These are phyloP conservation scores for Achaetomiella virescens DNA, from an alignment of 495 filamentous ascomycete species.

Conservation along the genomic window DNA sequence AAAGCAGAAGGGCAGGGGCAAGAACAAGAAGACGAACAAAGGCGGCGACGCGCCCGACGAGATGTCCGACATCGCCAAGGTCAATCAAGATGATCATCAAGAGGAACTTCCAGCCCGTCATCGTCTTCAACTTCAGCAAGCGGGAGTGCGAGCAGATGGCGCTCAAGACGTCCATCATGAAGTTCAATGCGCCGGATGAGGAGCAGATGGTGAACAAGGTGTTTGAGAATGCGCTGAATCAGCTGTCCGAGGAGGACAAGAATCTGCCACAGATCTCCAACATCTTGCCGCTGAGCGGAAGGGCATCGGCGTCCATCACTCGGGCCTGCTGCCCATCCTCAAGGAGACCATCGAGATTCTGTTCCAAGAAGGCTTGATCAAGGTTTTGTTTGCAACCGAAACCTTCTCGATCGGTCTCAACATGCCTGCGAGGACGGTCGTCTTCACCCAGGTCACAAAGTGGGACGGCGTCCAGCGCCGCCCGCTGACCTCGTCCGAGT, in stretches of 20 bases:
- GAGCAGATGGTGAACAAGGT: slow-evolving; percentile 92
- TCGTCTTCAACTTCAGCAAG: slow-evolving; percentile 99
- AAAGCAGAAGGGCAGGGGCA: slow-evolving; percentile 77
- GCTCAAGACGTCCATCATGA: slow-evolving; percentile 71
- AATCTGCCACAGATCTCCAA: slow-evolving; percentile 82
- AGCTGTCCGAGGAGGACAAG: slow-evolving; percentile 85
- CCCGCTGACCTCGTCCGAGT: slow-evolving; percentile 91
- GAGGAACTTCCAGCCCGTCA: slow-evolving; percentile 92
- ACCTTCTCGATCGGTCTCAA: slow-evolving; percentile 98
- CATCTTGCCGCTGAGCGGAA: slow-evolving; percentile 77
- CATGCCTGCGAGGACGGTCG: slow-evolving; percentile 98
- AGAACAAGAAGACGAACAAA: slow-evolving; percentile 84
- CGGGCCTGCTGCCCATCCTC: slow-evolving; percentile 86
- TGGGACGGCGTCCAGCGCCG: slow-evolving; percentile 79
- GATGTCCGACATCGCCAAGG: slow-evolving; percentile 86
- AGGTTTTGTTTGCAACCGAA: slow-evolving; percentile 95
- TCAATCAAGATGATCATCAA: slow-evolving; percentile 98
- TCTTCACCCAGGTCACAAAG: slow-evolving; percentile 93
- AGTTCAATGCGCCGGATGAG: slow-evolving; percentile 97
- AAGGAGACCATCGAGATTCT: slow-evolving; percentile 99
- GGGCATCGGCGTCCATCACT: slow-evolving; percentile 96
- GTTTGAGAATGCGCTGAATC: slow-evolving; percentile 82
- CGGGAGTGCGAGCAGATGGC: slow-evolving; percentile 86
- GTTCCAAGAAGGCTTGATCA: slow-evolving; percentile 96
- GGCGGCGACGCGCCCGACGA: slow-evolving; percentile 65